A percentile compares a stretch with the other conserved stretches of the same genome.
Conservation (phyloP, 768 basidiomycete species). For the Hydnomerulius pinastri region DNA sequence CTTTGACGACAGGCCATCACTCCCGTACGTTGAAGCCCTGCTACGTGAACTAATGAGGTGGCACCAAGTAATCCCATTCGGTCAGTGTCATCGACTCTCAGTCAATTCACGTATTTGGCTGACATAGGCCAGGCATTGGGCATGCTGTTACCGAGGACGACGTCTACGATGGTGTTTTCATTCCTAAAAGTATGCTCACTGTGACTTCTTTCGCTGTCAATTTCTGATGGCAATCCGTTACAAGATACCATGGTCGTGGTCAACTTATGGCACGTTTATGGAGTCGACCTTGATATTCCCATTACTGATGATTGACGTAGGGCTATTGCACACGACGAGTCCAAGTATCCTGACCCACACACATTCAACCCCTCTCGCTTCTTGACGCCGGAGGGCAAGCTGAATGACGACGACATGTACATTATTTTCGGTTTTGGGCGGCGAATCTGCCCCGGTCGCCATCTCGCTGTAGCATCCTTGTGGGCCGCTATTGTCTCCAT, state of each 20-base stretch:
- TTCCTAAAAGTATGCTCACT: conserved; percentile 41
- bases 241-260: too few species aligned
- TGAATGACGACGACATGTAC: too few species aligned
- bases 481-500: too few species aligned
- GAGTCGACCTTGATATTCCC: too few species aligned
- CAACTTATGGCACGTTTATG: too few species aligned
- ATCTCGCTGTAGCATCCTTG: conserved; percentile 36
- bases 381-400: too few species aligned
- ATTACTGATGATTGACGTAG: too few species aligned
- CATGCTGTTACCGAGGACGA: conserved; percentile 28
- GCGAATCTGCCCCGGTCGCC: conserved; percentile 40
- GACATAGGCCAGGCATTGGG: conserved; percentile 11
- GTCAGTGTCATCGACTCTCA: not conserved
- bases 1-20: too few species aligned
- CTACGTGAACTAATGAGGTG: conserved; percentile 1
- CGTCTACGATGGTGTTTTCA: too few species aligned
- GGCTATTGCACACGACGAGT: too few species aligned
- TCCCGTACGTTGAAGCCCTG: not conserved
- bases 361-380: too few species aligned
- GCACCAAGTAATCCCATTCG: conserved; percentile 5
- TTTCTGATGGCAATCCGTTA: conserved; percentile 39
- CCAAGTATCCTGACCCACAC: too few species aligned
- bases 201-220: conserved; percentile 46
- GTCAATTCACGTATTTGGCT: not conserved
- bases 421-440: conserved; percentile 40